A percentile compares a stretch with the other conserved stretches of the same genome.
Evolutionary conservation across 371 early-diverging fungal genomes (phyloP).

Genomic region (Capillidium rhysosporum): DNA sequence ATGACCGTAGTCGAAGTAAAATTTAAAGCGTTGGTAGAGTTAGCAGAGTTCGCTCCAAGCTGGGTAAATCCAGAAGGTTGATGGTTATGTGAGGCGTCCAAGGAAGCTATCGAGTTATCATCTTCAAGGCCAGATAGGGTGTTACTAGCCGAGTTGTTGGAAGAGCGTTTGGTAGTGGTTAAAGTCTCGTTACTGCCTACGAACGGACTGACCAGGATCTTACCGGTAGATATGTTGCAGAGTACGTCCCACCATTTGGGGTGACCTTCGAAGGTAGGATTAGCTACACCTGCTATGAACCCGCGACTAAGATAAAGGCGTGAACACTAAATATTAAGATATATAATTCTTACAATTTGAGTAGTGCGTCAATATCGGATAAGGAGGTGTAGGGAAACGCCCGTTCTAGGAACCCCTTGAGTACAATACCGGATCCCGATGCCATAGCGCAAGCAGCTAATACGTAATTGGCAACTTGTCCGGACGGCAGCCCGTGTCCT

Average conservation of each 20-base stretch:
- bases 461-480: conserved; percentile 81
- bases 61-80: too few species aligned
- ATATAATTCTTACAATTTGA: conserved; percentile 35
- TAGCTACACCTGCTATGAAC: conserved; percentile 91
- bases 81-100: too few species aligned
- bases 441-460: conserved; percentile 78
- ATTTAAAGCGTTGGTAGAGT: conserved; percentile 10
- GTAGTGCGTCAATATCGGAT: conserved; percentile 61
- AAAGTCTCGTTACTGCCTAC: conserved; percentile 14
- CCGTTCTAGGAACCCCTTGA: conserved; percentile 67
- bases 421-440: conserved; percentile 67
- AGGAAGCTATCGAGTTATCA: too few species aligned
- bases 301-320: conserved; percentile 34
- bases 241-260: conserved; percentile 90
- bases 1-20: conserved; percentile 8
- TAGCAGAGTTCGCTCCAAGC: neutral
- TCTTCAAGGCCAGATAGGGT: too few species aligned
- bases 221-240: conserved; percentile 78
- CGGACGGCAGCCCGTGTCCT: conserved; percentile 74
- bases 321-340: too few species aligned
- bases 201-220: conserved; percentile 69
- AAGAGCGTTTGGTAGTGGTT: neutral
- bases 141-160: neutral
- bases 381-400: conserved; percentile 81
- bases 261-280: conserved; percentile 82